Evolutionary conservation across 129 eudicot species (phyloP), one percentile per base, ranked within the genome.

Genomic region (Escallonia herrerae): DNA sequence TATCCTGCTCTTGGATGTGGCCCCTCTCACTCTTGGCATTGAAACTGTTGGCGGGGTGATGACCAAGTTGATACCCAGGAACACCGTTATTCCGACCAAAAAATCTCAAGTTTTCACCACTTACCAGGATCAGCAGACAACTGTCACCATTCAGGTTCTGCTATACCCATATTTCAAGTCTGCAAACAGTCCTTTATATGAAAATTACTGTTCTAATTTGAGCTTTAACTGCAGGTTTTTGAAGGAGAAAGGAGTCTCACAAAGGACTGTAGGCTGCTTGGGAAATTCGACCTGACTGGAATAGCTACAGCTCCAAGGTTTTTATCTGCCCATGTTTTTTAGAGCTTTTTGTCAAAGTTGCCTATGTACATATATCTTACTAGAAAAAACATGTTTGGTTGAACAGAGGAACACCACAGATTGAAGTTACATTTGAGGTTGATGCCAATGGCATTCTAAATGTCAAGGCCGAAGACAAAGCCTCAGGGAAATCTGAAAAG

Each of bases 241-340:
- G 97, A 90, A 75, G 97, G 97, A 69, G 97, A 90, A 79, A 77
- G 95, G 71, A 90, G 95, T 81, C 84, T 86, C 5, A 86, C 95
- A 67, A 90, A 90, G 72, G 97, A 90, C 70, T 86, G 95, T 69
- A 81, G 95, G 52, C 84, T 86, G 65, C 95, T 90, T 7, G 97
- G 97, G 51, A 90, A 86, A 43, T 90, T 90, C 55, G 97, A 90
- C 53, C 81, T 90, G 5, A 74, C 86, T 7, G 97, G 97, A 69
- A 79, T 90, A 33, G 72, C 97, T 50, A 95, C 97, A 15, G 97
- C 97, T 15, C 97, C 95, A 49, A 90, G 97, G 95, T 90, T 43
- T 5, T 55, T 33, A 3, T 40, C 33, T 55, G 7, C 10, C 41
- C 9, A 40, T 40, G 14, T 3, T 46, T 39, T 22, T 11, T 37